Percentiles rank a stretch among this genome's conserved stretches.
These are phyloP conservation scores for Calonectria hawksworthii DNA, from an alignment of 2,329 filamentous ascomycete genomes.

Conservation along the genomic window DNA sequence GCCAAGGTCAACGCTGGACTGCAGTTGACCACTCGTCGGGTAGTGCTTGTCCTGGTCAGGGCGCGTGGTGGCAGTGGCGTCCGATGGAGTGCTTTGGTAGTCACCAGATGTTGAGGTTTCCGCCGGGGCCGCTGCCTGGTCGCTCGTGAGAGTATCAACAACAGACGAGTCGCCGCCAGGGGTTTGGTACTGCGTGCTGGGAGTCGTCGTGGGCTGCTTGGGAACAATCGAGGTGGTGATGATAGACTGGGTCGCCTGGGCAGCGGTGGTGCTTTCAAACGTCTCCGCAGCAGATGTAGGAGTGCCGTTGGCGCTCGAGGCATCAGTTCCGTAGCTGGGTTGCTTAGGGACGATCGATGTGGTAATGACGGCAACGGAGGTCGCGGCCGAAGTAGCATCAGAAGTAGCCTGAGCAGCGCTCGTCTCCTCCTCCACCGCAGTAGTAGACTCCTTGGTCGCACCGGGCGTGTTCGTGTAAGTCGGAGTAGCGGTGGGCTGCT, in stretches of 20 bases:
- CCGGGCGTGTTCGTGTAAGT: slow-evolving; percentile 1
- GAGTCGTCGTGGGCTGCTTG: slow-evolving; percentile 12
- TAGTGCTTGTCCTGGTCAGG: slow-evolving; percentile 27
- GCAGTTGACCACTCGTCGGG: slow-evolving; percentile 15
- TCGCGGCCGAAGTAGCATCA: slow-evolving; percentile 8
- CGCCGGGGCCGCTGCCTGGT: not conserved
- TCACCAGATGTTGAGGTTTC: slow-evolving; percentile 18
- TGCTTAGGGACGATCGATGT: not conserved
- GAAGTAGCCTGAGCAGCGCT: slow-evolving; percentile 24
- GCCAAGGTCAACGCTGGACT: slow-evolving; percentile 44
- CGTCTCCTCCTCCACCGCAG: not conserved
- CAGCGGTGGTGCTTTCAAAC: slow-evolving; percentile 28
- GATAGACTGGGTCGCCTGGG: slow-evolving; percentile 29
- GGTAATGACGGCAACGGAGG: not conserved
- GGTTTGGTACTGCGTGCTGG: slow-evolving; percentile 9
- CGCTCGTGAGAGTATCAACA: slow-evolving; percentile 1
- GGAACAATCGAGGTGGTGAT: slow-evolving; percentile 23
- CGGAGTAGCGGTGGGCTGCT: slow-evolving; percentile 11
- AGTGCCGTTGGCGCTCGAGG: not conserved
- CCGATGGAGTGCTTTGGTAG: slow-evolving; percentile 16
- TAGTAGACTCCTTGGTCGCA: slow-evolving; percentile 13
- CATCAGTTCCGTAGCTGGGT: not conserved
- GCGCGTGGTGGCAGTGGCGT: not conserved
- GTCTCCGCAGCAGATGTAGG: slow-evolving; percentile 19
- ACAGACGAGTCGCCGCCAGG: slow-evolving; percentile 2